Percentiles rank a stretch among this genome's conserved stretches.
Evolutionary conservation across 108 stramenopile species (phyloP).

Genomic region (Cylindrotheca fusiformis): DNA sequence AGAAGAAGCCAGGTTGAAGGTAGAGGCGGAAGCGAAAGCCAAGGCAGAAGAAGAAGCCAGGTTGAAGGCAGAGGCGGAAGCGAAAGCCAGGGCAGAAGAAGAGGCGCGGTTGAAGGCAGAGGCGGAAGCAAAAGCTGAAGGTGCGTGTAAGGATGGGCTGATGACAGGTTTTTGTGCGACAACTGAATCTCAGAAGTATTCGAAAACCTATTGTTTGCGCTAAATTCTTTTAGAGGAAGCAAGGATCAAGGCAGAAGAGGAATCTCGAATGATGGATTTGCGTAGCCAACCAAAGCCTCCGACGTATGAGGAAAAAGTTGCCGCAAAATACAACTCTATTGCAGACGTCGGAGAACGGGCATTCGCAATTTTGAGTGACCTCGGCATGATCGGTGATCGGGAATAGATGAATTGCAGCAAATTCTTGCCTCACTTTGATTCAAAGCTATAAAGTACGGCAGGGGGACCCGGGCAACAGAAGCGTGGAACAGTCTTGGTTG

Average conservation of each 20-base stretch:
- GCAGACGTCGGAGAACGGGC: slow-evolving; percentile 45
- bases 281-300: neutral
- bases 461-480: too few relatives aligned
- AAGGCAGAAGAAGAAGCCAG: slow-evolving; percentile 2
- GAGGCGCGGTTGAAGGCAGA: slow-evolving; percentile 1
- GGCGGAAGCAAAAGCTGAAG: slow-evolving; percentile 5
- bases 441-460: too few relatives aligned
- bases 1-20: neutral
- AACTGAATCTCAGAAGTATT: neutral
- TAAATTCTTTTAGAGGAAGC: too few relatives aligned
- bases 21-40: slow-evolving; percentile 6
- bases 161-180: neutral
- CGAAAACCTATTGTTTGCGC: too few relatives aligned
- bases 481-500: too few relatives aligned
- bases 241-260: neutral
- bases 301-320: slow-evolving; percentile 29
- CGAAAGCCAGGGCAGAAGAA: neutral
- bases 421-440: too few relatives aligned
- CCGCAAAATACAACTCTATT: slow-evolving; percentile 50
- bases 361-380: slow-evolving; percentile 47
- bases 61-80: slow-evolving; percentile 5
- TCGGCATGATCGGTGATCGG: slow-evolving; percentile 35
- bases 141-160: neutral
- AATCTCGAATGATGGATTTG: neutral
- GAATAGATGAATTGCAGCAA: too few relatives aligned